Percentiles rank a stretch among this genome's conserved stretches.
Evolutionary conservation across 139 green algal genomes (phyloP).

Genomic region (Picochlorum sp.): DNA sequence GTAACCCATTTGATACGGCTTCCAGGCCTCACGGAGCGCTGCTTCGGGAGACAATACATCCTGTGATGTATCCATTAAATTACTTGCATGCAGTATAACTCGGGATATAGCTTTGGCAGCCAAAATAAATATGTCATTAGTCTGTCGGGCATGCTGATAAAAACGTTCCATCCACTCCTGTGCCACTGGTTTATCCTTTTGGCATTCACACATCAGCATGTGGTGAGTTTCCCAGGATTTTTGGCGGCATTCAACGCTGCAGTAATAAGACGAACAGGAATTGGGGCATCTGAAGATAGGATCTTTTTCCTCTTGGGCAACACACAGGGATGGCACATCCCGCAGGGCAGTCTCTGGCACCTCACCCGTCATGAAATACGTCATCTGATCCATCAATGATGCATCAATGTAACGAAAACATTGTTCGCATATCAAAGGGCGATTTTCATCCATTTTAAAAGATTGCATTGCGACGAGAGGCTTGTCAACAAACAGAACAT

Average conservation of each 20-base stretch:
- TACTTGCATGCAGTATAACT: not conserved
- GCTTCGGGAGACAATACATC: too few relatives aligned
- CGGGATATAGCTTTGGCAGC: conserved; percentile 2
- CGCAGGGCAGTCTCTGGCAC: too few relatives aligned
- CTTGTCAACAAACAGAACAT: conserved; percentile 7
- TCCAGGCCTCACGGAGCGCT: too few relatives aligned
- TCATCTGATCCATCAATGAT: not conserved
- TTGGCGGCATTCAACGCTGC: conserved; percentile 2
- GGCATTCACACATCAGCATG: not conserved
- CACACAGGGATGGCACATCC: too few relatives aligned
- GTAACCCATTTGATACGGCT: conserved; percentile 53
- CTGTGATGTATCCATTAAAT: not conserved
- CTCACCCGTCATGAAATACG: not conserved
- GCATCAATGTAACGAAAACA: not conserved
- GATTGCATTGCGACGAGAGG: conserved; percentile 7
- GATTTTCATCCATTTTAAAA: not conserved
- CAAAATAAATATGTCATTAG: conserved; percentile 17
- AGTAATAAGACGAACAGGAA: not conserved
- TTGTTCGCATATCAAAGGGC: not conserved
- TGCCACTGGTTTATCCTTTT: not conserved
- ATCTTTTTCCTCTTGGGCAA: not conserved
- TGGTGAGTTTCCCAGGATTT: not conserved
- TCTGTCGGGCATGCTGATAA: conserved; percentile 4
- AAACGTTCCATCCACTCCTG: conserved; percentile 2
- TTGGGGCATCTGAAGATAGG: not conserved